A percentile compares a stretch with the other conserved stretches of the same genome.
These are phyloP conservation scores for Lipomyces yamadae DNA, from an alignment of 805 yeast species.

Conservation along the genomic window DNA sequence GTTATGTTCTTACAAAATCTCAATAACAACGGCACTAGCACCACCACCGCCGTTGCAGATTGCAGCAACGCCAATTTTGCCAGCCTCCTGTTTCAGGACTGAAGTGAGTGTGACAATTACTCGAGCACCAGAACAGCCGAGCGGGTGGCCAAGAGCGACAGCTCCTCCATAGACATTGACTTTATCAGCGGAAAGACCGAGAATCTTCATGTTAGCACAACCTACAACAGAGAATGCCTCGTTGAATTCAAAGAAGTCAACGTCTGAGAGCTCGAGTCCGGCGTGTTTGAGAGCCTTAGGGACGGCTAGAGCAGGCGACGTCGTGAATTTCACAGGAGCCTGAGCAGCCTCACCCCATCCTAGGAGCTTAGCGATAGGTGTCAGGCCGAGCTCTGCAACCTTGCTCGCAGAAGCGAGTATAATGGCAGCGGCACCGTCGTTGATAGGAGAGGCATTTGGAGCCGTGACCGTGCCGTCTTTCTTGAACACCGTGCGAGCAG, in stretches of 20 bases:
- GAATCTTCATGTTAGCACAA: constrained; percentile 81
- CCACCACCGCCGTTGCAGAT: constrained; percentile 99
- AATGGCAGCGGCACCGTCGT: constrained; percentile 98
- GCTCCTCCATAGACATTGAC: constrained; percentile 96
- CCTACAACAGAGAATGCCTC: constrained; percentile 99
- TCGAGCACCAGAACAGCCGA: constrained; percentile 96
- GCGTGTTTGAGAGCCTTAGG: constrained; percentile 96
- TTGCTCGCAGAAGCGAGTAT: constrained; percentile 83
- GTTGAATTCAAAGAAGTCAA: constrained; percentile 93
- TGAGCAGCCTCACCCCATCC: constrained; percentile 99
- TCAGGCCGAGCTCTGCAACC: constrained; percentile 81
- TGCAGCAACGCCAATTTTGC: constrained; percentile 91
- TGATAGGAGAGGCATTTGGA: constrained; percentile 93
- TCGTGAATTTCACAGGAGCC: constrained; percentile 91
- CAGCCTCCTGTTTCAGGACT: constrained; percentile 81
- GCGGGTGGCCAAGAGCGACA: constrained; percentile 94
- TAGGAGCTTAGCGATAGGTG: constrained; percentile 83
- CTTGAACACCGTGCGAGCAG: constrained; percentile 94
- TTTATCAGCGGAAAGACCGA: constrained; percentile 52
- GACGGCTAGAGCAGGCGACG: constrained; percentile 92
- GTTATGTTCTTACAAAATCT: constrained; percentile 15
- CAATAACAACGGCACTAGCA: constrained; percentile 85
- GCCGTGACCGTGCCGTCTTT: constrained; percentile 97
- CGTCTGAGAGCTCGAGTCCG: constrained; percentile 61
- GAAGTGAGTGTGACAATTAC: constrained; percentile 83